Percentiles rank a stretch among this genome's conserved stretches.
Evolutionary conservation across 164 flowering plant genomes (phyloP).

Genomic region (Protea cynaroides): DNA sequence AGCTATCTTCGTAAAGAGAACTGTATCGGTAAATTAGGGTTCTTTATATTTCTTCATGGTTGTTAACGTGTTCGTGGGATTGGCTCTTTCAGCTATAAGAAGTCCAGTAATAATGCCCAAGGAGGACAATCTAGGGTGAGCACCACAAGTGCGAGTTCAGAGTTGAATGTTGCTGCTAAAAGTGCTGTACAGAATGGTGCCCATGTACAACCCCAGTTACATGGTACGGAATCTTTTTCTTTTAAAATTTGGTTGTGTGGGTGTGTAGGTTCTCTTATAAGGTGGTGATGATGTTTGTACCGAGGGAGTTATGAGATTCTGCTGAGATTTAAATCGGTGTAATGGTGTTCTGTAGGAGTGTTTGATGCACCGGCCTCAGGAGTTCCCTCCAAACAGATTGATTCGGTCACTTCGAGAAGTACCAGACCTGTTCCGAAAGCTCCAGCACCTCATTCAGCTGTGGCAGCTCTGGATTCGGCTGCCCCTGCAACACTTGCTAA

Average conservation of each 20-base stretch:
- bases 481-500: slow-evolving; percentile 47
- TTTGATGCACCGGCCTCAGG: slow-evolving; percentile 35
- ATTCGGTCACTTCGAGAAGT: slow-evolving; percentile 35
- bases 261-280: neutral
- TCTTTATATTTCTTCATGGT: neutral
- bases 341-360: slow-evolving; percentile 26
- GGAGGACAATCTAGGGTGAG: slow-evolving; percentile 51
- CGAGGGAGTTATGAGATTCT: neutral
- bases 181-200: slow-evolving; percentile 52
- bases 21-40: neutral
- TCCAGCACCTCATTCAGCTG: slow-evolving; percentile 48
- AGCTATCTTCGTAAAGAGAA: neutral
- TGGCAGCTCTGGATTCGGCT: slow-evolving; percentile 29
- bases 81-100: slow-evolving; percentile 41
- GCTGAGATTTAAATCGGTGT: neutral
- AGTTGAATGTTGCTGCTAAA: slow-evolving; percentile 17
- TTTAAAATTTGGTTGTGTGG: neutral
- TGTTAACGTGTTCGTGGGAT: neutral
- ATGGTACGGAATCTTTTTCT: slow-evolving; percentile 22
- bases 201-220: slow-evolving; percentile 35
- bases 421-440: slow-evolving; percentile 46
- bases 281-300: neutral
- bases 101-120: slow-evolving; percentile 55
- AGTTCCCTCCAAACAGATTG: slow-evolving; percentile 26
- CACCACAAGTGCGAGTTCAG: slow-evolving; percentile 24